Evolutionary conservation across 2,329 filamentous ascomycete species (phyloP).

Genomic region (Colletotrichum viniferum): DNA sequence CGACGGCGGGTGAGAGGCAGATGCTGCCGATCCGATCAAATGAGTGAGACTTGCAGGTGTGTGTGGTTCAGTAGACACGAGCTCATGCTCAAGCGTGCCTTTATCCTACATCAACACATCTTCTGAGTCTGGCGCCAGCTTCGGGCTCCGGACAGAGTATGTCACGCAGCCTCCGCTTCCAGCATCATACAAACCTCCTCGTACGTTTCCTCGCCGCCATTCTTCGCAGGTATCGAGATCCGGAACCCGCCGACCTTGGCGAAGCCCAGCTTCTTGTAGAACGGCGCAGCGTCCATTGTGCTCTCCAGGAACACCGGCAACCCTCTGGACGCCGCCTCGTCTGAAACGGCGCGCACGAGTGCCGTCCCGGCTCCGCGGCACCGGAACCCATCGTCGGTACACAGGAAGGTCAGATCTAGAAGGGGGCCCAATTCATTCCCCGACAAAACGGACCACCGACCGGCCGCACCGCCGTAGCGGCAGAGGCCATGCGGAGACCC

Average conservation of each 20-base stretch:
- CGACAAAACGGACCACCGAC: not conserved
- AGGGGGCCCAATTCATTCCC: not conserved
- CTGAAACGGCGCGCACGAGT: slow-evolving; percentile 36
- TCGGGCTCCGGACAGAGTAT: not conserved
- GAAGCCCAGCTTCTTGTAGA: slow-evolving; percentile 44
- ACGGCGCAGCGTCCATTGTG: slow-evolving; percentile 39
- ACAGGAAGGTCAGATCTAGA: slow-evolving; percentile 43
- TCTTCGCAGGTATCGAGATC: slow-evolving; percentile 36
- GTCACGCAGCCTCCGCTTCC: not conserved
- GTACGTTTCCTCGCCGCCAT: slow-evolving; percentile 13
- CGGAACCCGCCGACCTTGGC: slow-evolving; percentile 31
- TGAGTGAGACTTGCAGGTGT: not conserved
- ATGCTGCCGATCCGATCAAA: not conserved
- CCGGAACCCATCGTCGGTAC: slow-evolving; percentile 37
- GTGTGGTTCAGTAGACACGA: not conserved
- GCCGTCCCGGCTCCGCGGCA: slow-evolving; percentile 38
- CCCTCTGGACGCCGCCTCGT: slow-evolving; percentile 33
- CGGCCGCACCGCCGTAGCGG: not conserved
- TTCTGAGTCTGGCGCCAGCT: not conserved
- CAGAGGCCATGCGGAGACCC: not conserved
- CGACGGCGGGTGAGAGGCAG: not conserved
- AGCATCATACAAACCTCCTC: not conserved
- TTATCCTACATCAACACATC: not conserved
- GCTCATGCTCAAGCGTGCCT: not conserved
- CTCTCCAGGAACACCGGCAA: slow-evolving; percentile 42